Conservation (phyloP, 805 yeast genomes). For the Lipomyces yamanashiensis region DNA sequence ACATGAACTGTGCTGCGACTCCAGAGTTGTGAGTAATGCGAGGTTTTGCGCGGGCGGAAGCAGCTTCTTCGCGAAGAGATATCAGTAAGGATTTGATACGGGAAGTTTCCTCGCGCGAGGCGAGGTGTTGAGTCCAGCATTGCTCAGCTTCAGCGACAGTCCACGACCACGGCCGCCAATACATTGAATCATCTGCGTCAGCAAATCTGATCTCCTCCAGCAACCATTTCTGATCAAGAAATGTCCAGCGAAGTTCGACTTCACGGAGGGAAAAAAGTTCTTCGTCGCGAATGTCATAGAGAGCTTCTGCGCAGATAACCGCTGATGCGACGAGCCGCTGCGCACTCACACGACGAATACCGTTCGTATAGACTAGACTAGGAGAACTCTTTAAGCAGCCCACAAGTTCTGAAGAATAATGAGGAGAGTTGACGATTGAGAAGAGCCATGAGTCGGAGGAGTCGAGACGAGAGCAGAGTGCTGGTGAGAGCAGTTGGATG, state of each 20-base stretch:
- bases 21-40: too few species aligned
- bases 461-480: constrained; percentile 14
- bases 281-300: neutral
- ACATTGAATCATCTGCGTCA: constrained; percentile 21
- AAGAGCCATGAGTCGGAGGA: neutral
- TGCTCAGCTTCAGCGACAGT: constrained; percentile 27
- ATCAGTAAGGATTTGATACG: constrained; percentile 14
- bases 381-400: neutral
- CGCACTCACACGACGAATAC: constrained; percentile 1
- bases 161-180: constrained; percentile 28
- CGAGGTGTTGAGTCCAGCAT: constrained; percentile 13
- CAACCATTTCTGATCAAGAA: constrained; percentile 21
- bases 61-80: constrained; percentile 8
- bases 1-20: neutral
- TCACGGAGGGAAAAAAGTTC: neutral
- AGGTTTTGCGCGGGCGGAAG: neutral
- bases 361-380: neutral
- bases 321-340: constrained; percentile 10
- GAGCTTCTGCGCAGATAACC: neutral
- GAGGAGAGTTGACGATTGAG: neutral
- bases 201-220: constrained; percentile 20
- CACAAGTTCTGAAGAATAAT: neutral
- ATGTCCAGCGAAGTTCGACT: constrained; percentile 12
- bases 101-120: constrained; percentile 14
- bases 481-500: constrained; percentile 15